Evolutionary conservation across 345 rosid species (phyloP).

Genomic region (Sisymbrium altissimum): DNA sequence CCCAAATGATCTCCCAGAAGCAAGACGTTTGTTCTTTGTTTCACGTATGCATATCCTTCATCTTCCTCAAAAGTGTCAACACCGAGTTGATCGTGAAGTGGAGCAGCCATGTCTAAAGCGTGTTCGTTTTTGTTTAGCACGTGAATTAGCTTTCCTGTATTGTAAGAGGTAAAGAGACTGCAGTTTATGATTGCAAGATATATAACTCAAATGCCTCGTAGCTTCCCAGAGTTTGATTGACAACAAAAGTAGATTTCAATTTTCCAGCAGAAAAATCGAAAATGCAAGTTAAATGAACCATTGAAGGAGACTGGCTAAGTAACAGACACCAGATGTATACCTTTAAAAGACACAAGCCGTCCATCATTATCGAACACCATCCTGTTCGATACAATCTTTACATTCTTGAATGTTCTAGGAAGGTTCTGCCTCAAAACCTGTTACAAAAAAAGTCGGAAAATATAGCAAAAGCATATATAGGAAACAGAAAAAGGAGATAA

Average conservation of each 20-base stretch:
- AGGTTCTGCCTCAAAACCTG: conserved; percentile 89
- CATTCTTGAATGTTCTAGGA: conserved; percentile 62
- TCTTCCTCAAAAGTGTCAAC: conserved; percentile 31
- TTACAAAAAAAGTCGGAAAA: conserved; percentile 6
- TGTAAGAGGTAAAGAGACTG: neutral
- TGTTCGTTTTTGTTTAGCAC: conserved; percentile 84
- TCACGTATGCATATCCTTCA: conserved; percentile 45
- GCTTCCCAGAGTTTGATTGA: neutral
- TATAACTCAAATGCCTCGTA: neutral
- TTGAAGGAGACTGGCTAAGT: neutral
- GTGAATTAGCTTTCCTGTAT: conserved; percentile 76
- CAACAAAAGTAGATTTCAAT: neutral
- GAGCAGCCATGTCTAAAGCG: conserved; percentile 89
- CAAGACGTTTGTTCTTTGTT: conserved; percentile 70
- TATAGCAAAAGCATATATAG: neutral
- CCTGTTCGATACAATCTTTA: conserved; percentile 74
- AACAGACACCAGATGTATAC: conserved; percentile 33
- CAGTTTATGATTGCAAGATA: neutral
- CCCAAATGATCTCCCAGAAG: conserved; percentile 90
- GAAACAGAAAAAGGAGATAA: neutral
- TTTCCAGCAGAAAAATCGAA: neutral
- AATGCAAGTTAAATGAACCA: neutral
- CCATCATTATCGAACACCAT: conserved; percentile 70
- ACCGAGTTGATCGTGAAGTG: conserved; percentile 62
- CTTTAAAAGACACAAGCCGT: conserved; percentile 69